These are phyloP conservation scores for Candida tammaniensis DNA, from an alignment of 805 yeast species.

Conservation along the genomic window DNA sequence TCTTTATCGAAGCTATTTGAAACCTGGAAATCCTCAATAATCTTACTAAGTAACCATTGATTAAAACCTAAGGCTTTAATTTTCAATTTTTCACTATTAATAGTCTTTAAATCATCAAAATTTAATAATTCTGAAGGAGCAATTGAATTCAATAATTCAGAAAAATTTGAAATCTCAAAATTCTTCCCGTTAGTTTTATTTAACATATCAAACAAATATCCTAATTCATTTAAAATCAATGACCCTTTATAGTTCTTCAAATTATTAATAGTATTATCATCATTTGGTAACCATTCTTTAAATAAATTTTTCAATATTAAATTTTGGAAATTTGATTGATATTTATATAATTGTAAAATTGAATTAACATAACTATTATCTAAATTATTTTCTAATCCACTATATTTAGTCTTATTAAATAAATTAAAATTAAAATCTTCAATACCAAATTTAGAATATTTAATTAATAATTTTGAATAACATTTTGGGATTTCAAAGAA, in stretches of 20 bases:
- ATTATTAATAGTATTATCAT: constrained; percentile 25
- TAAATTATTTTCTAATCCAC: constrained; percentile 89
- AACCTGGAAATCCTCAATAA: constrained; percentile 47
- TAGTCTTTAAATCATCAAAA: constrained; percentile 43
- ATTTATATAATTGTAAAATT: constrained; percentile 74
- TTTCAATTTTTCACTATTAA: constrained; percentile 45
- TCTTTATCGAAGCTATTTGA: constrained; percentile 9
- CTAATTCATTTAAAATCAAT: constrained; percentile 75
- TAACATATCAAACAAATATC: constrained; percentile 90
- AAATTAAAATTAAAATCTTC: constrained; percentile 89
- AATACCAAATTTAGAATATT: constrained; percentile 87
- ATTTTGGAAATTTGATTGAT: constrained; percentile 71
- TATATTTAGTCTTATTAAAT: constrained; percentile 64
- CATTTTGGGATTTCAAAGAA: constrained; percentile 58
- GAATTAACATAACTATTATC: constrained; percentile 74
- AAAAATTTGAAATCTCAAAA: constrained; percentile 81
- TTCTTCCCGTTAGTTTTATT: constrained; percentile 73
- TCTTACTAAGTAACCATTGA: constrained; percentile 52
- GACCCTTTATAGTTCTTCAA: constrained; percentile 38
- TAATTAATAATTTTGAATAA: constrained; percentile 69
- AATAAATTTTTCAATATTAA: constrained; percentile 56
- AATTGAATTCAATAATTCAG: constrained; percentile 32
- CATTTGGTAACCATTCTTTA: constrained; percentile 42
- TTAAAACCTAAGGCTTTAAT: constrained; percentile 52
- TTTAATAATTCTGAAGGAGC: constrained; percentile 57